phyloP scores from a whole-genome alignment of 805 yeast genomes.

The Hanseniaspora pseudoguilliermondii region DNA sequence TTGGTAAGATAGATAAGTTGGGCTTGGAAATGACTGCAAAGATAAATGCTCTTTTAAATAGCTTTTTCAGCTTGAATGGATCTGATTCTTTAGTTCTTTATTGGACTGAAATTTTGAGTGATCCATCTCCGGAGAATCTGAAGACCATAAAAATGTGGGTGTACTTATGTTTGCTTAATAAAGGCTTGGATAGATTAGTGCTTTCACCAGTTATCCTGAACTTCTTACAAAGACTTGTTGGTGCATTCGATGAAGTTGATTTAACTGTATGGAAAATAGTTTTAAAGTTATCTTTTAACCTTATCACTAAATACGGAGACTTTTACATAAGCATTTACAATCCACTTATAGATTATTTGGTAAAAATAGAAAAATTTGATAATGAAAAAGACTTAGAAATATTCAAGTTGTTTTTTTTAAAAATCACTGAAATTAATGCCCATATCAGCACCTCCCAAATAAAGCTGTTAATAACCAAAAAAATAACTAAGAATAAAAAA shows the following conservation, averaged over 20 bases:
- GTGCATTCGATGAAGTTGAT: not conserved
- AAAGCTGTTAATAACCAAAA: not conserved
- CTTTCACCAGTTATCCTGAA: not conserved
- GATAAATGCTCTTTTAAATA: not conserved
- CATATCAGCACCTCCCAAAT: not conserved
- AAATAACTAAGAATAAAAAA: not conserved
- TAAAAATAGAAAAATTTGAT: not conserved
- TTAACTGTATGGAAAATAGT: not conserved
- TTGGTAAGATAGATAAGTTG: slow-evolving; percentile 4
- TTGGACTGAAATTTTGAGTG: not conserved
- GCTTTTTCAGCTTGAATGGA: not conserved
- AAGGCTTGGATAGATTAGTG: not conserved
- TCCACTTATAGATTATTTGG: not conserved
- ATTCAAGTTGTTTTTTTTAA: slow-evolving; percentile 2
- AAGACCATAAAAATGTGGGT: slow-evolving; percentile 5
- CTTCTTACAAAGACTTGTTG: not conserved
- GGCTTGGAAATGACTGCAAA: slow-evolving; percentile 6
- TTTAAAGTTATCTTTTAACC: not conserved
- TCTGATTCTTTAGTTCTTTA: not conserved
- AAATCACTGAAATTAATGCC: slow-evolving; percentile 1
- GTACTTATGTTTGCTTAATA: slow-evolving; percentile 1
- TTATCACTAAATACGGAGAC: not conserved
- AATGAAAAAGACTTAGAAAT: not conserved
- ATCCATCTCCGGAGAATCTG: not conserved
- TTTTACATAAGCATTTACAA: not conserved